Evolutionary conservation across 2,329 filamentous ascomycete genomes (phyloP).

Genomic region (Venturia asperata): DNA sequence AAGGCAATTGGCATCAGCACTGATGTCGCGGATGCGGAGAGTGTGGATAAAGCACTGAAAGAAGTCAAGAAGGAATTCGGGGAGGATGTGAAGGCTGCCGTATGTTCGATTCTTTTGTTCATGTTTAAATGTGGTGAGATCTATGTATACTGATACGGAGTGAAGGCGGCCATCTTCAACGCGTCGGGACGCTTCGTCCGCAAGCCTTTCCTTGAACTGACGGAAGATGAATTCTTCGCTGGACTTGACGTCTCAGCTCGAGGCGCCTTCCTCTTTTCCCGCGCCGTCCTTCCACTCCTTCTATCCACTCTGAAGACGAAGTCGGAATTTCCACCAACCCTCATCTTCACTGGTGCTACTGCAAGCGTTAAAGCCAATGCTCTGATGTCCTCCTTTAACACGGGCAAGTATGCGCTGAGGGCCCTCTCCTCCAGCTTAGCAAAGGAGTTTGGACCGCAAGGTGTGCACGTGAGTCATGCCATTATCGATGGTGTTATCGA

Average conservation of each 20-base stretch:
- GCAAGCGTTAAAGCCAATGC: constrained; percentile 69
- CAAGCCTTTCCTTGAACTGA: constrained; percentile 56
- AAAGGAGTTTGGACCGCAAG: constrained; percentile 75
- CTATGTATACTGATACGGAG: background rate
- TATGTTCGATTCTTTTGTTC: constrained; percentile 19
- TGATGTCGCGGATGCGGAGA: constrained; percentile 52
- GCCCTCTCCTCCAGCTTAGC: constrained; percentile 69
- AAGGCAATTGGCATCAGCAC: constrained; percentile 63
- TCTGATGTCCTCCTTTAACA: constrained; percentile 62
- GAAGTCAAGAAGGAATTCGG: constrained; percentile 54
- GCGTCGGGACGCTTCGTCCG: constrained; percentile 52
- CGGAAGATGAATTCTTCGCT: constrained; percentile 48
- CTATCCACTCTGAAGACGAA: constrained; percentile 48
- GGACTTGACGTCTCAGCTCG: constrained; percentile 49
- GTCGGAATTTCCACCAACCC: constrained; percentile 57
- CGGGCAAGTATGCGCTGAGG: constrained; percentile 72
- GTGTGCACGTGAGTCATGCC: constrained; percentile 75
- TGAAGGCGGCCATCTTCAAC: constrained; percentile 61
- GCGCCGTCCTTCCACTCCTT: constrained; percentile 62
- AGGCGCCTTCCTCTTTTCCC: constrained; percentile 71
- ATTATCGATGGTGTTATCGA: constrained; percentile 84
- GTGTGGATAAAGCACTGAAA: constrained; percentile 55
- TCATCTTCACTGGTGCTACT: constrained; percentile 84
- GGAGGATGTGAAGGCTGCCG: constrained; percentile 36
- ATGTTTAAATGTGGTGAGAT: background rate